Percentiles rank a stretch among this genome's conserved stretches.
phyloP scores from a whole-genome alignment of 768 basidiomycete genomes.

The Amylocystis lapponica region DNA sequence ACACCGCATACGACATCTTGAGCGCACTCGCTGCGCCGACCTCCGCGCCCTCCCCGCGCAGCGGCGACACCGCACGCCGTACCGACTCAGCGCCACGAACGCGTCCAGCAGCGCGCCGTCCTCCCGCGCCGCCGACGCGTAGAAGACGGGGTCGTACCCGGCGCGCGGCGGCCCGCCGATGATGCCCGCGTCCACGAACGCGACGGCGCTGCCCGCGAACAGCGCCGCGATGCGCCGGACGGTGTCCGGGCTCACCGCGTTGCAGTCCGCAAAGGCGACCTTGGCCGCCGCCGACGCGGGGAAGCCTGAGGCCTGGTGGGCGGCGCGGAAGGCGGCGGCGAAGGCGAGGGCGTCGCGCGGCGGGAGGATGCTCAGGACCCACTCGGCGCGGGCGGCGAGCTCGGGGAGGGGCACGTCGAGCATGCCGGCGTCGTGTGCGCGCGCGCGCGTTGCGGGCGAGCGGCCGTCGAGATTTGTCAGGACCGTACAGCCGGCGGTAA shows the following conservation, averaged over 20 bases:
- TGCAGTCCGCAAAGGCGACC: constrained; percentile 46
- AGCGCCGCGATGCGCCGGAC: constrained; percentile 41
- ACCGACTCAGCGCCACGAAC: constrained; percentile 36
- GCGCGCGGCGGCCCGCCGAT: constrained; percentile 50
- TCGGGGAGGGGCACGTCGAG: constrained; percentile 32
- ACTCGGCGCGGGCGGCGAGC: constrained; percentile 32
- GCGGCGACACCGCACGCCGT: constrained; percentile 39
- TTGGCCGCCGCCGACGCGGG: constrained; percentile 2
- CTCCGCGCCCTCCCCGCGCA: constrained; percentile 42
- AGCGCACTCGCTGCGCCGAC: constrained; percentile 56
- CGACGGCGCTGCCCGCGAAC: constrained; percentile 33
- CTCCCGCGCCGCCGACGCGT: constrained; percentile 39
- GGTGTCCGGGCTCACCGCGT: constrained; percentile 50
- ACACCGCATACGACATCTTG: constrained; percentile 60
- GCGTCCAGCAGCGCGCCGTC: constrained; percentile 28
- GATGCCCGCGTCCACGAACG: constrained; percentile 52
- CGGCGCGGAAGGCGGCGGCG: constrained; percentile 34
- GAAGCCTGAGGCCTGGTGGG: constrained; percentile 17
- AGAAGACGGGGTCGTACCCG: constrained; percentile 47
- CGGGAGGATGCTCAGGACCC: constrained; percentile 54
- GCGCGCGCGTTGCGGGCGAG: constrained; percentile 42
- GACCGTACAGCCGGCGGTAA: constrained; percentile 42
- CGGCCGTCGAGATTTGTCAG: constrained; percentile 51
- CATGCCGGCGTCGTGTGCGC: constrained; percentile 50
- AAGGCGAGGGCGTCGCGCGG: constrained; percentile 45